Evolutionary conservation across 371 early-diverging fungal species (phyloP), one percentile per base, ranked within the genome.

Genomic region (Cokeromyces recurvatus): DNA sequence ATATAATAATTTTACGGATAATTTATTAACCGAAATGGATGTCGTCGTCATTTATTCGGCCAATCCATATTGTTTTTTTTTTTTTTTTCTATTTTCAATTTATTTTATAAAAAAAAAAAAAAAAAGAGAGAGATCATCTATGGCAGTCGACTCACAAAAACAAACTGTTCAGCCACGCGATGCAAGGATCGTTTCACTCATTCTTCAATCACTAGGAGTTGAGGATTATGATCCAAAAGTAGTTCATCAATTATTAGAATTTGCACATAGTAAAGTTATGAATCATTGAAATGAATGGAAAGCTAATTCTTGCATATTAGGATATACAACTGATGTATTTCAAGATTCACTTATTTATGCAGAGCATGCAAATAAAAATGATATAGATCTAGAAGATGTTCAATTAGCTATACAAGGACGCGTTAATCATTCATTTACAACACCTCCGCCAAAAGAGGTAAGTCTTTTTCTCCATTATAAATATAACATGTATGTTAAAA

Each of bases 191-290:
- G 85, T 99, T 46, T 89, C 95, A 2, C 69, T 99, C 43, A 83
- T 99, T 24, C 68, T 99, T 29, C 85, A 92, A 56, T 88, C 95
- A 2, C 78, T 91, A 22, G 97, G 92, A 9, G 87, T 99, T 15
- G 87, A 92, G 44, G 97, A 98, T 48, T 96, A 91, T 62, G 97
- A 98, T 59, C 97, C 97, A 9, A 87, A 91, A 65, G 99, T 99
- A 7, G 87, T 98, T 32, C 89, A 91, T 46, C 97, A 97, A 67
- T 71, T 99, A 38, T 74, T 98, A 14, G 99, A 99, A 77, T 95
- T 98, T 64, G 86, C 88, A 16, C 91, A 95, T 69, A 65, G 89
- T 85, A 72, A 62, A 75, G 1, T 15, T 20, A 5, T 37, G 17
- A 17, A 20, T 37, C 15, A 20, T n/a, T n/a, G n/a, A n/a, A n/a